Evolutionary conservation across 2,329 filamentous ascomycete species (phyloP), one percentile per base, ranked within the genome.

Genomic region (Achaetomium macrosporum): DNA sequence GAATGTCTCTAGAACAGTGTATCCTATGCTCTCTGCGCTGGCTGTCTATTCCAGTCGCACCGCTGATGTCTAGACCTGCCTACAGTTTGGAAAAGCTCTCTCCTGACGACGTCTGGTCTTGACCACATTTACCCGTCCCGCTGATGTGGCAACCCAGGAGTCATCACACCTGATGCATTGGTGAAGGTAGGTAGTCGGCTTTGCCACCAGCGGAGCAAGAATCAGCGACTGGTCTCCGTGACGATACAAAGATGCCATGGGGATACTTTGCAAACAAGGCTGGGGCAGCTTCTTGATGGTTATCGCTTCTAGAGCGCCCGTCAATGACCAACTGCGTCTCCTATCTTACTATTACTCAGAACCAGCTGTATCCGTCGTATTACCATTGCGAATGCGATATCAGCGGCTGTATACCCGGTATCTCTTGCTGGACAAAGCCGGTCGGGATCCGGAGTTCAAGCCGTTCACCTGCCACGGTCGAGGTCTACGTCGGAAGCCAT

Each of bases 401-500:
- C 30, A 12, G 35, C 47, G 50, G 46, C 40, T 52, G 53, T 49
- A 25, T 25, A 50, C 45, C 35, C 52, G 39, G 35, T 33, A 31
- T 39, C 30, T 40, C 17, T 59, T 25, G 40, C 49, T 44, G 16
- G 35, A 42, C 54, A 50, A 58, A 57, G 58, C 58, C 55, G 58
- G 49, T n/a, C 44, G 51, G 35, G 42, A 52, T 49, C 56, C 50
- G 51, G 53, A 37, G 19, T 12, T 42, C 41, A 51, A 47, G 46
- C 43, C 46, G 15, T 11, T 58, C 57, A 55, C 41, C 51, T 55
- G 15, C 47, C 36, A 36, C 55, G 37, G 37, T 41, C 48, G 48
- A 55, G 57, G 57, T 59, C 56, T 58, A 30, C 55, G 56, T 51
- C 54, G 57, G 46, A 55, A 52, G 46, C 31, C 47, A 59, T 62